phyloP scores from a whole-genome alignment of 1,139 yeast species.

The Hyphopichia wangnamkhiaoensis region DNA sequence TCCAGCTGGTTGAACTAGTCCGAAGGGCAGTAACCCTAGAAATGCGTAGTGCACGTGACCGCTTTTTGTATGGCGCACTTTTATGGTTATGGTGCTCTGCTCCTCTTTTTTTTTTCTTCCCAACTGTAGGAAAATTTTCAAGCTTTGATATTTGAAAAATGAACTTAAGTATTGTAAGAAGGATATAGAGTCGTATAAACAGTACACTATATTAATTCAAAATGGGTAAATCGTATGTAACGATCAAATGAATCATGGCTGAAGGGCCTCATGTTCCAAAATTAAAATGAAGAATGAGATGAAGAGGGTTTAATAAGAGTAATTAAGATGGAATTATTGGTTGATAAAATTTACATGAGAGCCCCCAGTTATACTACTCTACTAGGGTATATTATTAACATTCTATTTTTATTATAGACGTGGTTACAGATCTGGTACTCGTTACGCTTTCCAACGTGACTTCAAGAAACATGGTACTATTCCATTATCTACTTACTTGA shows the following conservation, averaged over 20 bases:
- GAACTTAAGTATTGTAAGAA: not conserved
- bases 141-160: not conserved
- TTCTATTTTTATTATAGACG: conserved; percentile 54
- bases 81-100: no score
- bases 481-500: conserved; percentile 95
- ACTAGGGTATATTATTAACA: no score
- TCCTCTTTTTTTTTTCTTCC: not conserved
- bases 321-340: no score
- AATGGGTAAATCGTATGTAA: conserved; percentile 7
- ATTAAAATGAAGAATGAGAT: no score
- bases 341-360: no score
- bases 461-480: conserved; percentile 97
- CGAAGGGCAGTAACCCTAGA: conserved; percentile 1
- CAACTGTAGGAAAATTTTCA: not conserved
- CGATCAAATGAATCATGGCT: no score
- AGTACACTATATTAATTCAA: not conserved
- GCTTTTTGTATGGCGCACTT: not conserved
- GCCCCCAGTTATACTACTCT: no score
- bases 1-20: not conserved
- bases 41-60: not conserved
- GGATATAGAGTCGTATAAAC: not conserved
- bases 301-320: no score
- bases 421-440: conserved; percentile 99
- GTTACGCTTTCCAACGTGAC: conserved; percentile 99
- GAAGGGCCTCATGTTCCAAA: no score